Conservation (phyloP, 768 basidiomycete genomes). For the Hydnum rufescens region DNA sequence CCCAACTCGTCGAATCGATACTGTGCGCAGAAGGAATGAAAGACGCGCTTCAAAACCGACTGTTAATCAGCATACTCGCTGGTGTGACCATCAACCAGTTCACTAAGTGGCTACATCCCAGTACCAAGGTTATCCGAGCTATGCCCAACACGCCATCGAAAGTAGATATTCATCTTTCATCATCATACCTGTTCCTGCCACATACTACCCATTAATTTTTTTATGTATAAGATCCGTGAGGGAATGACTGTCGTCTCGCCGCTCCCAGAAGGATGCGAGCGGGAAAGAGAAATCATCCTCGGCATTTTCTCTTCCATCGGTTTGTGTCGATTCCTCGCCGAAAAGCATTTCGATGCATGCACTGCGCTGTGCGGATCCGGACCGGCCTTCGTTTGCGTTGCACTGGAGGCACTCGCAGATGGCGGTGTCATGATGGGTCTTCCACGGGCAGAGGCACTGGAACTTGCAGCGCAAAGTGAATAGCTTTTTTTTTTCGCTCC, state of each 20-base stretch:
- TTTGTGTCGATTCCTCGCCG: conserved; percentile 85
- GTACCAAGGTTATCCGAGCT: conserved; percentile 76
- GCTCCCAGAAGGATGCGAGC: conserved; percentile 25
- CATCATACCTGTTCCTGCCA: background rate
- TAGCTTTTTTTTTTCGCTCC: conserved; percentile 3
- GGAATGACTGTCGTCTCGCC: conserved; percentile 92
- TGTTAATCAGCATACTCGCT: conserved; percentile 93
- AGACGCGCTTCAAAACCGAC: conserved; percentile 72
- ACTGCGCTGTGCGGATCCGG: conserved; percentile 93
- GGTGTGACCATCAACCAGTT: conserved; percentile 82
- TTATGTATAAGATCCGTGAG: conserved; percentile 62
- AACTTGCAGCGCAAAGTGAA: conserved; percentile 88
- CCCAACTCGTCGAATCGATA: conserved; percentile 62
- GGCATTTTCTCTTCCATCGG: conserved; percentile 97
- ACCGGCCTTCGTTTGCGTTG: conserved; percentile 90
- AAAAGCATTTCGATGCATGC: conserved; percentile 97
- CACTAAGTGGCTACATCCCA: conserved; percentile 45
- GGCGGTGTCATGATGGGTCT: conserved; percentile 99
- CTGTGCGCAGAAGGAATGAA: conserved; percentile 54
- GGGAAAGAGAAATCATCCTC: conserved; percentile 53
- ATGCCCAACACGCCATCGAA: conserved; percentile 99
- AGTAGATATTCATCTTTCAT: conserved; percentile 24
- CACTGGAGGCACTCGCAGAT: conserved; percentile 96
- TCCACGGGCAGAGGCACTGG: conserved; percentile 80
- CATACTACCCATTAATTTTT: background rate